A percentile compares a stretch with the other conserved stretches of the same genome.
Conservation (phyloP, 2,329 filamentous ascomycete genomes). For the Sarocladium oryzae region DNA sequence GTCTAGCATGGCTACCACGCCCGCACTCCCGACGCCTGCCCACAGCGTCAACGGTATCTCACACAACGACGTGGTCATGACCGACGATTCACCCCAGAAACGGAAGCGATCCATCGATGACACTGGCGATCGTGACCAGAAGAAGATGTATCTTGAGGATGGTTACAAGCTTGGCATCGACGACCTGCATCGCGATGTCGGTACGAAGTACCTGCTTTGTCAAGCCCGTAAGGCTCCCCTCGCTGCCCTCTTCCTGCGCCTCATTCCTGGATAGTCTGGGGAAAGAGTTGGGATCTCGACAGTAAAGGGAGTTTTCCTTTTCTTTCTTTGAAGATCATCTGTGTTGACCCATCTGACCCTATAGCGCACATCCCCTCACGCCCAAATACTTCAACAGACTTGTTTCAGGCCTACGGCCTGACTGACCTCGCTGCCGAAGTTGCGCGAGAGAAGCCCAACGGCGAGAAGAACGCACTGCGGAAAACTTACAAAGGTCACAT, state of each 20-base stretch:
- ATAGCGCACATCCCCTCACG: conserved; percentile 42
- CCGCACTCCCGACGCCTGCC: conserved; percentile 54
- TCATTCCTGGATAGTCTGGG: conserved; percentile 11
- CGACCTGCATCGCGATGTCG: conserved; percentile 59
- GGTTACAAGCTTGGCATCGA: conserved; percentile 55
- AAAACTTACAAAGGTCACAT: conserved; percentile 66
- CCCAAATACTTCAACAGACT: conserved; percentile 46
- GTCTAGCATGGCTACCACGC: conserved; percentile 36
- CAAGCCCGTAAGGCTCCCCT: conserved; percentile 58
- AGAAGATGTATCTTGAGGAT: conserved; percentile 55
- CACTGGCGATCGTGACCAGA: conserved; percentile 42
- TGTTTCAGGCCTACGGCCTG: conserved; percentile 53
- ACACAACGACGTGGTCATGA: conserved; percentile 38
- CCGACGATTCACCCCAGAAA: conserved; percentile 52
- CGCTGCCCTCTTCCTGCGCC: conserved; percentile 24
- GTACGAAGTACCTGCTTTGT: conserved; percentile 61
- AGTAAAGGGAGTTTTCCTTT: conserved; percentile 18
- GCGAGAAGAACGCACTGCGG: conserved; percentile 59
- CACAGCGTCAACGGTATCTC: conserved; percentile 54
- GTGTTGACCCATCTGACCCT: conserved; percentile 37
- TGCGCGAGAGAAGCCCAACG: conserved; percentile 56
- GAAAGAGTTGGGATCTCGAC: conserved; percentile 18
- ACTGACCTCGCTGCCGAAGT: conserved; percentile 52
- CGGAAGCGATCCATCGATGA: conserved; percentile 56
- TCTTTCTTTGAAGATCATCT: conserved; percentile 19